Evolutionary conservation across 345 rosid genomes (phyloP), one percentile per base, ranked within the genome.

Genomic region (Psidium guajava): DNA sequence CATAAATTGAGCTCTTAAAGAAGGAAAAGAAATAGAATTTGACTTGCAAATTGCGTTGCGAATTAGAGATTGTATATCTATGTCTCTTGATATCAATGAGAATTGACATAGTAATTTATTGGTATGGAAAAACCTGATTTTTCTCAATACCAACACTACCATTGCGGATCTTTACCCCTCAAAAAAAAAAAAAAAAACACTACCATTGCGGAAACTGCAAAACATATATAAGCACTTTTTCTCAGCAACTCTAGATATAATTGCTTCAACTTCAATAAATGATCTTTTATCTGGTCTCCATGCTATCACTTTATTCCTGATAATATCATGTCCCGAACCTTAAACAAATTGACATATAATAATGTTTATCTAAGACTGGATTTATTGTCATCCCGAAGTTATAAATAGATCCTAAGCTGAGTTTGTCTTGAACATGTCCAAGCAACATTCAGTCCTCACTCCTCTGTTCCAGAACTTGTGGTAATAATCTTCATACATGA

Each of bases 401-500:
- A 8, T 16, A 40, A 32, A 64, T 32, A 16, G 36, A 64, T 32
- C 11, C 12, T 64, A 57, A 3, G 81, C 51, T 51, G 40, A 83
- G 20, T 11, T 36, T 14, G 36, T 18, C 83, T 92, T 94, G 92
- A 95, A 94, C 85, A 84, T 80, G 82, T 95, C 95, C 52, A 96
- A 88, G 89, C 94, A 93, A 64, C 92, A 88, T 15, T 91, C 92
- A 42, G 89, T 90, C 9, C 85, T 81, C 16, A 96, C 94, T 32
- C 91, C 93, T 59, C 86, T 90, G 86, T 90, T 89, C 96, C 95
- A 94, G 87, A 94, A 94, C 82, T 89, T 91, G 18, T 88, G 89
- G 57, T 90, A 93, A 81, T 89, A 96, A 18, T 96, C 98, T 5
- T 84, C 90, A 47, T 91, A 93, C 0, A 90, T 86, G 54, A 90